Evolutionary conservation across 306 rosid species (phyloP).

Genomic region (Acacia confusa): DNA sequence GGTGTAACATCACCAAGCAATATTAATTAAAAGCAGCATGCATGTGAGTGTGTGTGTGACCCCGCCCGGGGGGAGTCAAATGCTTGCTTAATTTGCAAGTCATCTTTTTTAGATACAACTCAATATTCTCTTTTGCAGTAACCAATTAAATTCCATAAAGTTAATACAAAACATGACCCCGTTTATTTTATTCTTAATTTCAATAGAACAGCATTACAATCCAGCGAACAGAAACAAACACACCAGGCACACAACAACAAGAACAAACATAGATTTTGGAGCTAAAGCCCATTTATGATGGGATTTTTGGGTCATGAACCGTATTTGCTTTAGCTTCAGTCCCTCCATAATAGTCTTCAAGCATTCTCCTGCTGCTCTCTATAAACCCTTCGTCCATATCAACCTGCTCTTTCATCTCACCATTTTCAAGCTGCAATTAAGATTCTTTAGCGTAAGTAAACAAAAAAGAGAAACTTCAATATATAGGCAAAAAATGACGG

Average conservation of each 20-base stretch:
- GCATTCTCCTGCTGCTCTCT: constrained; percentile 32
- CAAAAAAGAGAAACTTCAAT: neutral
- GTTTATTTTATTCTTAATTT: neutral
- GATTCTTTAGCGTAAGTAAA: neutral
- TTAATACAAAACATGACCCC: neutral
- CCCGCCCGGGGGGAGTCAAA: too few species aligned
- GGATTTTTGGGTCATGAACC: constrained; percentile 40
- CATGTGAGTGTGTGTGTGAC: too few species aligned
- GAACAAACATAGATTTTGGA: constrained; percentile 2
- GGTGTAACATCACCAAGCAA: neutral
- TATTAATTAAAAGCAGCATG: neutral
- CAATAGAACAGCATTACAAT: neutral
- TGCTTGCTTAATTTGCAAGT: neutral
- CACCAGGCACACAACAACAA: neutral
- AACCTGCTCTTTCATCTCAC: neutral
- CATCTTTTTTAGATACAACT: neutral
- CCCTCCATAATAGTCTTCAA: constrained; percentile 36
- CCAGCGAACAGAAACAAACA: constrained; percentile 3
- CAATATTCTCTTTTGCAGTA: neutral
- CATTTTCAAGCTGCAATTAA: constrained; percentile 13
- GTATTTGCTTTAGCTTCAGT: constrained; percentile 34
- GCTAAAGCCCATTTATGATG: constrained; percentile 19
- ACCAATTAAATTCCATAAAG: constrained; percentile 1
- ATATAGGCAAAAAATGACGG: neutral
- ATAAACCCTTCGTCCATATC: constrained; percentile 17